phyloP scores from a whole-genome alignment of 805 yeast genomes.

The Metschnikowia arizonensis region DNA sequence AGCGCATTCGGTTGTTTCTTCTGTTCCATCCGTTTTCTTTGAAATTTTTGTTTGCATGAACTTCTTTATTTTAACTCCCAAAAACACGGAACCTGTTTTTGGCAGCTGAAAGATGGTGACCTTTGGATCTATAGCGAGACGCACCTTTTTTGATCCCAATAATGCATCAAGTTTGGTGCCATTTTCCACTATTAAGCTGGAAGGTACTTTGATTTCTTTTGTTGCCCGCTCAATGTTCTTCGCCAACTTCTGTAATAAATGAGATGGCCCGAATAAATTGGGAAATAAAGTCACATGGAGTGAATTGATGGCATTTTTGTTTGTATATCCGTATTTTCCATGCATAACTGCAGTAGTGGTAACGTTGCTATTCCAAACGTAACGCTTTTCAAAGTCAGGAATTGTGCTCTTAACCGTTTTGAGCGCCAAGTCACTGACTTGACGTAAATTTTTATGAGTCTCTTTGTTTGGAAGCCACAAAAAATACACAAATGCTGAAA shows the following conservation, averaged over 20 bases:
- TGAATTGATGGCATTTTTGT: conserved; percentile 9
- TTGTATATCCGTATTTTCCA: conserved; percentile 9
- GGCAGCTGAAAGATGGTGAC: conserved; percentile 8
- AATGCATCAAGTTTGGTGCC: conserved; percentile 7
- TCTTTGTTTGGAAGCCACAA: conserved; percentile 19
- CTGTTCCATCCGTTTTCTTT: neutral
- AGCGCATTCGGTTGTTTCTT: neutral
- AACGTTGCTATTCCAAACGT: conserved; percentile 6
- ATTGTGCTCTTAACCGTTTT: neutral
- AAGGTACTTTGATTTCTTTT: conserved; percentile 3
- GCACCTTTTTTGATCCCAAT: neutral
- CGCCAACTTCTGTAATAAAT: neutral
- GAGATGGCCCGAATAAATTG: conserved; percentile 9
- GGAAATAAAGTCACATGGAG: conserved; percentile 20
- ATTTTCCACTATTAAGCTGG: neutral
- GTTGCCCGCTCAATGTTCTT: conserved; percentile 6
- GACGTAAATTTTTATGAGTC: conserved; percentile 3
- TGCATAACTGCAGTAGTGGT: conserved; percentile 5
- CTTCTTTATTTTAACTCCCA: conserved; percentile 12
- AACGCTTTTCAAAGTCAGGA: conserved; percentile 7
- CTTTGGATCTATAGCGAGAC: conserved; percentile 2
- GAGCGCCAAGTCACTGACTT: conserved; percentile 6
- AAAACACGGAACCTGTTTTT: conserved; percentile 12
- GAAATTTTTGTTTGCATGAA: neutral
- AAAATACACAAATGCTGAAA: conserved; percentile 15